Conservation (phyloP, 176 grass and related monocot genomes). For the Tillandsia fasciculata region DNA sequence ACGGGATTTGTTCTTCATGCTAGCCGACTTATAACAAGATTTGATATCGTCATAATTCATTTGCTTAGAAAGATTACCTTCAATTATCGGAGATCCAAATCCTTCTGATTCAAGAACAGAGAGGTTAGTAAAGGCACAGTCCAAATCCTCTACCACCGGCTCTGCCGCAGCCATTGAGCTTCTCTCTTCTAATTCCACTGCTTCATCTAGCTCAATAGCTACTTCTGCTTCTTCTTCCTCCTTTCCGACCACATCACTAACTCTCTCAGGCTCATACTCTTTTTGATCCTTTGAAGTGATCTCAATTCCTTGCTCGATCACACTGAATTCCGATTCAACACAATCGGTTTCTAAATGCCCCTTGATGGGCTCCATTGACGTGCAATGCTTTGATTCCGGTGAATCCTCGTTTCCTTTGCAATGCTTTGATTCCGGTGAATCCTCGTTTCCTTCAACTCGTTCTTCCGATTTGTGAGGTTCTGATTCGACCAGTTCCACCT, state of each 20-base stretch:
- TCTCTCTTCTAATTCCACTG: slow-evolving; percentile 11
- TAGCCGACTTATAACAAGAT: slow-evolving; percentile 29
- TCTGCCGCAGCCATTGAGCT: slow-evolving; percentile 21
- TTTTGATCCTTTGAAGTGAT: slow-evolving; percentile 33
- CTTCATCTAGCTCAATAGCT: slow-evolving; percentile 20
- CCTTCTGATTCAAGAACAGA: slow-evolving; percentile 35
- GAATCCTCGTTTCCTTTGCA: slow-evolving; percentile 39
- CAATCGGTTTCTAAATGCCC: slow-evolving; percentile 15
- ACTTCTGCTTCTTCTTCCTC: slow-evolving; percentile 14
- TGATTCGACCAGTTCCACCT: slow-evolving; percentile 1
- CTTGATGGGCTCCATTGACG: slow-evolving; percentile 43
- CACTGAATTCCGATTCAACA: slow-evolving; percentile 38
- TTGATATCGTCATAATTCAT: slow-evolving; percentile 31
- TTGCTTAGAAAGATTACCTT: slow-evolving; percentile 35
- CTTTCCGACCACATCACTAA: slow-evolving; percentile 12
- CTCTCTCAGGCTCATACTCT: slow-evolving; percentile 13
- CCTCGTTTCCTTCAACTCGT: slow-evolving; percentile 16
- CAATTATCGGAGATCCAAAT: slow-evolving; percentile 34
- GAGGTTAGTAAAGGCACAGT: slow-evolving; percentile 45
- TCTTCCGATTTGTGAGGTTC: slow-evolving; percentile 12
- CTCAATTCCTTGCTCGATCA: slow-evolving; percentile 70
- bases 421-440: slow-evolving; percentile 57
- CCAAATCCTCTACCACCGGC: slow-evolving; percentile 35
- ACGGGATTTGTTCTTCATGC: slow-evolving; percentile 40
- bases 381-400: slow-evolving; percentile 62